Evolutionary conservation across 768 basidiomycete genomes (phyloP).

Genomic region (Chalciporus sphaerocephalus): DNA sequence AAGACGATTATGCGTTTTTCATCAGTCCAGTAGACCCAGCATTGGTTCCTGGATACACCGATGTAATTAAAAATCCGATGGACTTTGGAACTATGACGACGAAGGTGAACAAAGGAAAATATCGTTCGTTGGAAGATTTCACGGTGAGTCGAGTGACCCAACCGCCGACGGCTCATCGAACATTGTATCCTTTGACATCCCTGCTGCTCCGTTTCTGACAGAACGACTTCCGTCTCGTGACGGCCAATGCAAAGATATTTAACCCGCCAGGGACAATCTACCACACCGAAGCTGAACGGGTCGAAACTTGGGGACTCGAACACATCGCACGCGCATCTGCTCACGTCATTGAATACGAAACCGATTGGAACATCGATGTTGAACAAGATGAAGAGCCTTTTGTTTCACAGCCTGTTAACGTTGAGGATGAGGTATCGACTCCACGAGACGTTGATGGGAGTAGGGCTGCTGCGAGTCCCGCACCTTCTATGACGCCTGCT

Average conservation of each 20-base stretch:
- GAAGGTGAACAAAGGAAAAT: slow-evolving; percentile 74
- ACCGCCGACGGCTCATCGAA: background rate
- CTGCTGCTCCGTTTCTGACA: slow-evolving; percentile 20
- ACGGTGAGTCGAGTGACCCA: slow-evolving; percentile 50
- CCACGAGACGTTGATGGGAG: slow-evolving; percentile 48
- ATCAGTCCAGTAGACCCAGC: slow-evolving; percentile 58
- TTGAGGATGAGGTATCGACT: slow-evolving; percentile 38
- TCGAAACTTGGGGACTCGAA: slow-evolving; percentile 68
- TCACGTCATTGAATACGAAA: slow-evolving; percentile 77
- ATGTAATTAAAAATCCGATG: slow-evolving; percentile 83
- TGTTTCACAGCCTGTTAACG: slow-evolving; percentile 25
- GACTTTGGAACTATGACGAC: slow-evolving; percentile 82
- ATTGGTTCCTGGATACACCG: slow-evolving; percentile 57
- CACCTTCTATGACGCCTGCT: slow-evolving; percentile 40
- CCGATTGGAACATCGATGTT: slow-evolving; percentile 79
- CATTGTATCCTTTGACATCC: background rate
- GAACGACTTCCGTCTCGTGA: slow-evolving; percentile 71
- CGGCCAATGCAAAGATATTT: slow-evolving; percentile 68
- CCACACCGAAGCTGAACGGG: slow-evolving; percentile 64
- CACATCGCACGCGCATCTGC: slow-evolving; percentile 67
- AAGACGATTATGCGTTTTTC: slow-evolving; percentile 85
- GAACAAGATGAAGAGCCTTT: slow-evolving; percentile 53
- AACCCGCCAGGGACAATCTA: slow-evolving; percentile 75
- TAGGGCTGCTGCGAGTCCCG: slow-evolving; percentile 41
- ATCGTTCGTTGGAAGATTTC: slow-evolving; percentile 78